Conservation (phyloP, 2,329 filamentous ascomycete species). For the Fusarium palustre region DNA sequence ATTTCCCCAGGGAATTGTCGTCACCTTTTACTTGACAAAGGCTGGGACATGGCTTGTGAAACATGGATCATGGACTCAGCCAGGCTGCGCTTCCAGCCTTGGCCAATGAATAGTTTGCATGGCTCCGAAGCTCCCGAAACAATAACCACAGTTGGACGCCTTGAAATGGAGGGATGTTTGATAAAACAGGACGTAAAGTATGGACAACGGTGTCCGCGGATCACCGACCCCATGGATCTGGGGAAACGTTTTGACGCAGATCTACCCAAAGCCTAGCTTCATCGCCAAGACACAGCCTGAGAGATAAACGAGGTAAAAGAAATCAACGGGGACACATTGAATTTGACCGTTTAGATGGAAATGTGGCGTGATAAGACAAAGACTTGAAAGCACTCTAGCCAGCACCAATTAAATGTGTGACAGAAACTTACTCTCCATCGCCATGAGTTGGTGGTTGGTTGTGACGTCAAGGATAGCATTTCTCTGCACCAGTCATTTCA, state of each 20-base stretch:
- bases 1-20: not conserved
- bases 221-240: not conserved
- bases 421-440: not conserved
- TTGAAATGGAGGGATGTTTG: not conserved
- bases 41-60: not conserved
- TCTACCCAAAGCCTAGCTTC: not conserved
- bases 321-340: not conserved
- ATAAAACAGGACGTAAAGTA: not conserved
- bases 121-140: not conserved
- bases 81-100: not conserved
- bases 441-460: not conserved
- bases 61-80: conserved; percentile 3
- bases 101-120: not conserved
- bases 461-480: not conserved
- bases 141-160: not conserved
- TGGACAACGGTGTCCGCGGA: not conserved
- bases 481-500: too few species aligned
- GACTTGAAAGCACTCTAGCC: not conserved
- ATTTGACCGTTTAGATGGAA: not conserved
- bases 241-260: not conserved
- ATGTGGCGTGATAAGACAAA: not conserved
- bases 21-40: not conserved
- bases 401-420: not conserved
- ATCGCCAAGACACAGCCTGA: not conserved
- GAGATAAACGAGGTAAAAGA: not conserved